Conservation (phyloP, 352 stramenopile species). For the Phytophthora macrochlamydospora region DNA sequence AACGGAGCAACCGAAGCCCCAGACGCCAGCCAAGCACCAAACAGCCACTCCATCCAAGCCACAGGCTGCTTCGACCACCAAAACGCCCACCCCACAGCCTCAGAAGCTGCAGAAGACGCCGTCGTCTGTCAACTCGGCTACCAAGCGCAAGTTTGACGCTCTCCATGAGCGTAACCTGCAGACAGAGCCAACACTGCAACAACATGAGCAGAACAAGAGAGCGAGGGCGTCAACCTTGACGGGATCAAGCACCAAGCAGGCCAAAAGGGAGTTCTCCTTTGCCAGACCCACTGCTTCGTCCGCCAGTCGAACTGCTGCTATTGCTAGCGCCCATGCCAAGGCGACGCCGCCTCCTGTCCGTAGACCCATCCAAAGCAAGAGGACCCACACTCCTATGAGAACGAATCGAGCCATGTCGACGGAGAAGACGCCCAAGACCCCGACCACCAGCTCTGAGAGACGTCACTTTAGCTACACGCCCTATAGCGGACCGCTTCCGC, state of each 20-base stretch:
- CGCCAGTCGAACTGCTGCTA: constrained; percentile 22
- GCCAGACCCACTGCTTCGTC: constrained; percentile 38
- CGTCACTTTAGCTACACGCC: constrained; percentile 57
- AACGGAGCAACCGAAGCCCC: not conserved
- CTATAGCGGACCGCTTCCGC: constrained; percentile 68
- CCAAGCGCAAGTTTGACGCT: constrained; percentile 32
- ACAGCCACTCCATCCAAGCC: not conserved
- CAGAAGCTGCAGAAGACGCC: constrained; percentile 2
- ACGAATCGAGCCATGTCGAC: constrained; percentile 11
- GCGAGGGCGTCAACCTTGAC: constrained; percentile 17
- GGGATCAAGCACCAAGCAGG: constrained; percentile 4
- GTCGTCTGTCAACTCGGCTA: constrained; percentile 13
- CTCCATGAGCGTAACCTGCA: constrained; percentile 7
- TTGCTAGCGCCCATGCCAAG: constrained; percentile 21
- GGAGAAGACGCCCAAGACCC: constrained; percentile 19
- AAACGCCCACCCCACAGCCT: not conserved
- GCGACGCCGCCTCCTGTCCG: constrained; percentile 6
- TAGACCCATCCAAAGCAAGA: too few relatives aligned
- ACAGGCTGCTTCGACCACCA: constrained; percentile 1
- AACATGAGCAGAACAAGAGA: constrained; percentile 36
- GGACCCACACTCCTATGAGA: constrained; percentile 14
- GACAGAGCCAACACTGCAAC: constrained; percentile 5
- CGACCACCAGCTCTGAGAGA: constrained; percentile 7
- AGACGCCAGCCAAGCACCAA: not conserved
- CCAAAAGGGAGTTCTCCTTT: constrained; percentile 38